Evolutionary conservation across 192 early-diverging fungal species (phyloP).

Genomic region (Pecoramyces ruminantium): DNA sequence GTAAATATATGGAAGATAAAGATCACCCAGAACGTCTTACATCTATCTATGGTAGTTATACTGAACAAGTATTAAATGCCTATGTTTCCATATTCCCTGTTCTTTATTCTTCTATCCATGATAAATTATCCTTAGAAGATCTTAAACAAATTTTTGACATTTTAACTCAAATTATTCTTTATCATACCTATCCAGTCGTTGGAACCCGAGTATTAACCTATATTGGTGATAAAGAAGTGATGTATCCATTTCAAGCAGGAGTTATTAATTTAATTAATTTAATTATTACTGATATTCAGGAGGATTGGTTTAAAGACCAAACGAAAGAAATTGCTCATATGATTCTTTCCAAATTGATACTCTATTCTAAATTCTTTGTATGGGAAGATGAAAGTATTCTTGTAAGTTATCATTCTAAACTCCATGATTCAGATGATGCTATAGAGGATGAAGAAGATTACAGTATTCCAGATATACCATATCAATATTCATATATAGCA

Average conservation of each 20-base stretch:
- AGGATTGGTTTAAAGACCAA: constrained; percentile 8
- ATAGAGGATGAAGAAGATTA: neutral
- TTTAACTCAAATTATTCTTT: constrained; percentile 34
- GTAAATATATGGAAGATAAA: constrained; percentile 1
- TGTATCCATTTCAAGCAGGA: constrained; percentile 49
- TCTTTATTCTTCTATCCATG: constrained; percentile 33
- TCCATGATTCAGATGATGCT: neutral
- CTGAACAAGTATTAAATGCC: constrained; percentile 53
- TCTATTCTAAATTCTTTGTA: constrained; percentile 29
- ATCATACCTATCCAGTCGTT: constrained; percentile 36
- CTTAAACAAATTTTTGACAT: constrained; percentile 24
- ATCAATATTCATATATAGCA: constrained; percentile 3
- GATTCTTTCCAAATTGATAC: constrained; percentile 7
- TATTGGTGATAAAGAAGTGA: constrained; percentile 31
- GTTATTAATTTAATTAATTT: constrained; percentile 38
- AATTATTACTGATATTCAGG: constrained; percentile 4
- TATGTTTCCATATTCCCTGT: constrained; percentile 42
- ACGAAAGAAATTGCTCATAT: constrained; percentile 7
- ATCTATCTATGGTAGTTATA: constrained; percentile 25
- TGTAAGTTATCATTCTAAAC: neutral
- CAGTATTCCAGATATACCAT: neutral
- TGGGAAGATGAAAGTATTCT: neutral
- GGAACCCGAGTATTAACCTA: constrained; percentile 17
- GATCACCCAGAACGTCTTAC: constrained; percentile 1
- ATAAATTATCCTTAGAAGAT: constrained; percentile 32